phyloP scores from a whole-genome alignment of 345 rosid genomes.

The Psidium friedrichsthalianum region DNA sequence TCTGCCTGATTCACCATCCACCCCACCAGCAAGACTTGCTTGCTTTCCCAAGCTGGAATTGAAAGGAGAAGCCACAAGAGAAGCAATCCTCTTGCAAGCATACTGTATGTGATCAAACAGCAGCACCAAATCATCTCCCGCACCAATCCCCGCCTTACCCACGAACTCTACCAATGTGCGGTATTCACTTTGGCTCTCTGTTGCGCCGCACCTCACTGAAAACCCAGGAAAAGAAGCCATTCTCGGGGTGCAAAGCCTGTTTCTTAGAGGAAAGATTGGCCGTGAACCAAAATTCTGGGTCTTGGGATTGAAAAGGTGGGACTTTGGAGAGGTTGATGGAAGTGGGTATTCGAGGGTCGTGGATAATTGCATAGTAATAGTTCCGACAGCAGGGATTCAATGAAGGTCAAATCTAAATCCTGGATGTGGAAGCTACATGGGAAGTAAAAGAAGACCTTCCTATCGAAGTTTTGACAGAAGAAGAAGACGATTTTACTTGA shows the following conservation, averaged over 20 bases:
- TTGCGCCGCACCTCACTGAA: conserved; percentile 20
- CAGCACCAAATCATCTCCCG: conserved; percentile 63
- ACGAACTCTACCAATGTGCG: conserved; percentile 37
- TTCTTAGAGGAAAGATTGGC: conserved; percentile 2
- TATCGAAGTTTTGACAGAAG: neutral
- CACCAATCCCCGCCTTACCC: conserved; percentile 42
- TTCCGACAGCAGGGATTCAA: neutral
- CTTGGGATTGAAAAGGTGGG: conserved; percentile 2
- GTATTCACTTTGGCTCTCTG: conserved; percentile 10
- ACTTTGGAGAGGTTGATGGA: conserved; percentile 13
- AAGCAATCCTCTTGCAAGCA: conserved; percentile 87
- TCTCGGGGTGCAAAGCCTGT: neutral
- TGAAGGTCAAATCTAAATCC: neutral
- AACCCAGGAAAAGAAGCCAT: conserved; percentile 50
- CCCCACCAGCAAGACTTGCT: conserved; percentile 9
- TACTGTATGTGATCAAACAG: conserved; percentile 70
- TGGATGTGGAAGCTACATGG: neutral
- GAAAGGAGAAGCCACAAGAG: conserved; percentile 85
- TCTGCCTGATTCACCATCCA: conserved; percentile 36
- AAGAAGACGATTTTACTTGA: neutral
- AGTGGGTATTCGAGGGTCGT: conserved; percentile 7
- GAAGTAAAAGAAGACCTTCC: neutral
- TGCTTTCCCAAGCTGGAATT: conserved; percentile 53
- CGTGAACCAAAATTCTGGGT: neutral
- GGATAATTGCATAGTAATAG: conserved; percentile 21